A percentile compares a stretch with the other conserved stretches of the same genome.
phyloP scores from a whole-genome alignment of 371 early-diverging fungal genomes.

The Sporodiniella umbellata region DNA sequence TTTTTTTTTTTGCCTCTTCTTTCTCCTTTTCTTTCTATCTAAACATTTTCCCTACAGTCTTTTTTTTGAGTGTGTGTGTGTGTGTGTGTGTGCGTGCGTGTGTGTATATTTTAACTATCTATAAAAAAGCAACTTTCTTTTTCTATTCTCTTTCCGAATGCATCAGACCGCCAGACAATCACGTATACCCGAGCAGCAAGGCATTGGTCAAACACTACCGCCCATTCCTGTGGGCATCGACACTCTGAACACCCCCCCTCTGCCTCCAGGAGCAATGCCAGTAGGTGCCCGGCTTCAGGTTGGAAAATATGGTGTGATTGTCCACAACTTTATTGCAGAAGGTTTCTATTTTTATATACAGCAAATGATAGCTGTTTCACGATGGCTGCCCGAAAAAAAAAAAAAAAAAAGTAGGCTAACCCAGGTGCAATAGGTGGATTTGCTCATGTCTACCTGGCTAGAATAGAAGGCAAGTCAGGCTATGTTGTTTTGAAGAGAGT shows the following conservation, averaged over 20 bases:
- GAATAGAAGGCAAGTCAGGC: constrained; percentile 49
- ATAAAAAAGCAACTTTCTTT: too few species aligned
- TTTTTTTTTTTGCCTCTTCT: background rate
- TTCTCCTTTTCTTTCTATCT: constrained; percentile 5
- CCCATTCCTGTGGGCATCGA: constrained; percentile 48
- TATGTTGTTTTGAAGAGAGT: constrained; percentile 77
- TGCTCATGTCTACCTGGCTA: constrained; percentile 85
- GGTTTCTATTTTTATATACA: too few species aligned
- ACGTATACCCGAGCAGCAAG: constrained; percentile 49
- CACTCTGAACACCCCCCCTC: constrained; percentile 26
- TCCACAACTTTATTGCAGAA: constrained; percentile 53
- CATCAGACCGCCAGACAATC: constrained; percentile 23
- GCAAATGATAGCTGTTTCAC: too few species aligned
- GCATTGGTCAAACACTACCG: constrained; percentile 43
- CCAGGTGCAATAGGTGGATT: constrained; percentile 82
- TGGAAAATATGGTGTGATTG: constrained; percentile 48
- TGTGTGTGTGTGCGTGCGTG: too few species aligned
- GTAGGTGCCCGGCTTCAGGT: constrained; percentile 56
- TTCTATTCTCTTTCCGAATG: constrained; percentile 3
- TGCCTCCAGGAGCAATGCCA: constrained; percentile 46
- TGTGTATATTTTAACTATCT: too few species aligned
- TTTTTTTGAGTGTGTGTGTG: too few species aligned
- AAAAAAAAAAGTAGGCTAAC: too few species aligned
- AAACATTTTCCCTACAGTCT: too few species aligned
- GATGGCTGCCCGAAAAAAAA: too few species aligned